Conservation (phyloP, 176 grass and related monocot species). For the Pontederia paniculata region DNA sequence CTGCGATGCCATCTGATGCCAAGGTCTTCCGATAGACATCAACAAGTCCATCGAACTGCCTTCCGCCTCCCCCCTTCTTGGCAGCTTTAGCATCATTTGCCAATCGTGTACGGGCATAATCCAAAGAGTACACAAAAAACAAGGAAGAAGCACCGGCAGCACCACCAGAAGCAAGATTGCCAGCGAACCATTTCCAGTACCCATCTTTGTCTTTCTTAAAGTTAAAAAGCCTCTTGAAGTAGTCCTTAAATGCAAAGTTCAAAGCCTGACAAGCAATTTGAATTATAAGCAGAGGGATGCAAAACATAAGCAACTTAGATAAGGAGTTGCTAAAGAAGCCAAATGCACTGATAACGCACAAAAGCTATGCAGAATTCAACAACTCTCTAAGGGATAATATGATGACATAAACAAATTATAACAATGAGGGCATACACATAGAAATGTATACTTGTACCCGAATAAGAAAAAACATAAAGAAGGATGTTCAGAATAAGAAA, state of each 20-base stretch:
- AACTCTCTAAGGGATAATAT: too few species aligned
- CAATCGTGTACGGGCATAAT: constrained; percentile 14
- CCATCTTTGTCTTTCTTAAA: constrained; percentile 20
- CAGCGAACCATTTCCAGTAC: constrained; percentile 21
- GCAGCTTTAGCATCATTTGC: constrained; percentile 17
- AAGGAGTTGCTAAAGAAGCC: too few species aligned
- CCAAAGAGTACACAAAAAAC: constrained; percentile 13
- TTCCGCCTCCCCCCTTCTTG: constrained; percentile 15
- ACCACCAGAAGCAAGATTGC: constrained; percentile 18
- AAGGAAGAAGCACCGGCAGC: constrained; percentile 17
- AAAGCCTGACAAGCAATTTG: constrained; percentile 1
- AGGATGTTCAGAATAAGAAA: too few species aligned
- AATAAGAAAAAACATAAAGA: too few species aligned
- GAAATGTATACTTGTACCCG: too few species aligned
- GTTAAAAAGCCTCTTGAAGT: constrained; percentile 18
- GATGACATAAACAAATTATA: too few species aligned
- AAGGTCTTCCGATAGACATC: constrained; percentile 16
- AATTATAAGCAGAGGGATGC: neutral
- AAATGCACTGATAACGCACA: too few species aligned
- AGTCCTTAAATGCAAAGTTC: constrained; percentile 19
- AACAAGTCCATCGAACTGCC: constrained; percentile 13
- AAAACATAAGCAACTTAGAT: too few species aligned
- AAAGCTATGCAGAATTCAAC: too few species aligned
- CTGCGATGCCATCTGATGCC: constrained; percentile 13
- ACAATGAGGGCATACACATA: too few species aligned